Evolutionary conservation across 2,329 filamentous ascomycete species (phyloP), one percentile per base, ranked within the genome.

Genomic region (Phoma sp.): DNA sequence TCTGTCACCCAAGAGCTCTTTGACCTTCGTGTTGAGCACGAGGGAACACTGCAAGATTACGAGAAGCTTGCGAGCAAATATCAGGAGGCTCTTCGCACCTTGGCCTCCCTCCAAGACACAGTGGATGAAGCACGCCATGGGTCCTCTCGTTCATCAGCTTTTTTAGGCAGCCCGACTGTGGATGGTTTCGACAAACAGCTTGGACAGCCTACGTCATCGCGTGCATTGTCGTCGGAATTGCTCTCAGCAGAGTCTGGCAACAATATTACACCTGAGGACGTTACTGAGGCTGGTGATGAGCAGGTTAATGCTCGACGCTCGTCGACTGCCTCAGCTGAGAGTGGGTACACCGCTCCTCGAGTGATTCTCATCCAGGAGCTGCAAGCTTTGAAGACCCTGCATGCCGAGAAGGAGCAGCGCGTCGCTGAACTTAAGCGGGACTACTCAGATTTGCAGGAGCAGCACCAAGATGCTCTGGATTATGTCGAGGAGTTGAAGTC

Each of bases 181-280:
- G 88, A 84, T 77, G 88, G 86, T 71, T 79, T 85, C 73, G 92
- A 65, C 55, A 58, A 88, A 78, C 83, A 87, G 79, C 82, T 79
- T 82, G 79, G 80, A 75, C 86, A 86, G 77, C 82, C 80, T 70
- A 90, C 89, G 76, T 93, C 90, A 69, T 93, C 91, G 79, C 91
- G 89, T 75, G 96, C 92, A 70, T 88, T 97, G 65, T 97, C 91
- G 63, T 95, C 91, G 78, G 95, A 98, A 79, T 84, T 96, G 74
- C 96, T 91, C 69, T 96, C 89, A 74, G 91, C 86, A 80, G 89
- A 89, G 69, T 90, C 89, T 71, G 74, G 62, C 66, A 73, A 71
- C 68, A 65, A 64, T 47, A 67, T 60, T 41, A 59, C 61, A 37
- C 55, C 55, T 47, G 68, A 70, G 13, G 68, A 72, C 39, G 70